phyloP scores from a whole-genome alignment of 2,329 filamentous ascomycete species.

The Pseudocercospora cruenta region DNA sequence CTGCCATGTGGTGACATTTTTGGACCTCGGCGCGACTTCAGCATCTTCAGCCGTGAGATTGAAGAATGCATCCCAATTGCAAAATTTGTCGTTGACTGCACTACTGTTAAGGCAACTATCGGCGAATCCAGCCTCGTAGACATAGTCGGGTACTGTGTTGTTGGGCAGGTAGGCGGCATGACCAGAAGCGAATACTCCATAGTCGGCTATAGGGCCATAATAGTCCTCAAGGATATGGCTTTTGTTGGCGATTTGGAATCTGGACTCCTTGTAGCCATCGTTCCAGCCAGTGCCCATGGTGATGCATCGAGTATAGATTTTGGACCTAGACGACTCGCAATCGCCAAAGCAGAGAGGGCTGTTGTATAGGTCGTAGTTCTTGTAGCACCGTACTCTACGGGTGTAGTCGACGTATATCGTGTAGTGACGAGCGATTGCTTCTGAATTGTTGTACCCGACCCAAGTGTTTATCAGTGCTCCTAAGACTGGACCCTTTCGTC shows the following conservation, averaged over 20 bases:
- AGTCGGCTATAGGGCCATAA: neutral
- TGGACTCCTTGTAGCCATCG: constrained; percentile 16
- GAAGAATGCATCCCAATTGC: constrained; percentile 25
- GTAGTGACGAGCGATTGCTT: constrained; percentile 1
- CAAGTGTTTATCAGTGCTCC: constrained; percentile 16
- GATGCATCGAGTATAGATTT: constrained; percentile 29
- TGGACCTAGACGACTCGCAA: neutral
- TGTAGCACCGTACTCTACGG: constrained; percentile 16
- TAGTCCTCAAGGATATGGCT: constrained; percentile 3
- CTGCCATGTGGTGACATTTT: neutral
- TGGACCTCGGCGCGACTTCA: neutral
- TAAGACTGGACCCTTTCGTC: constrained; percentile 20
- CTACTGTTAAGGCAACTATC: too few relatives aligned
- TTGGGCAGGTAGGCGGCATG: constrained; percentile 26
- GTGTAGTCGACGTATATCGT: neutral
- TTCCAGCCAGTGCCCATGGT: constrained; percentile 27
- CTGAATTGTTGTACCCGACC: neutral
- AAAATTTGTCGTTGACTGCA: neutral
- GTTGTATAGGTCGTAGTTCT: constrained; percentile 13
- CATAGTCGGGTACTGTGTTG: neutral
- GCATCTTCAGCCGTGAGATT: neutral
- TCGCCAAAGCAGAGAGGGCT: neutral
- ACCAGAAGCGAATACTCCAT: constrained; percentile 25
- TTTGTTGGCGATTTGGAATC: neutral
- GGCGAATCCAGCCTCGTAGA: neutral